phyloP scores from a whole-genome alignment of 2,329 filamentous ascomycete species.

The Sporothrix phasma region DNA sequence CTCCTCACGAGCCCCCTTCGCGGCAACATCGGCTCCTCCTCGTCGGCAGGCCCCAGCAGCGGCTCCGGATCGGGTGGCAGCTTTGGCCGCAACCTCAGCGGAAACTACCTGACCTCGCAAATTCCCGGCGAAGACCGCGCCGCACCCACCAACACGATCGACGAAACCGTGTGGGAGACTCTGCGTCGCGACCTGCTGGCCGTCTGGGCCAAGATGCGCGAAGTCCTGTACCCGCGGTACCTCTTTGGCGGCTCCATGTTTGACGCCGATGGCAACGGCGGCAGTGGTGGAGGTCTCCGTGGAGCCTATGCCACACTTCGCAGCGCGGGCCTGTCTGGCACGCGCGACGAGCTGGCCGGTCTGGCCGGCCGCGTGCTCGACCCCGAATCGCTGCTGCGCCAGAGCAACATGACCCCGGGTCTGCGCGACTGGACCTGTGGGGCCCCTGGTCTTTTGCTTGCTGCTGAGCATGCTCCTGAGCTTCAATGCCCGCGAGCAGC shows the following conservation, averaged over 20 bases:
- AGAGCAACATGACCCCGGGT: slow-evolving; percentile 74
- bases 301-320: slow-evolving; percentile 54
- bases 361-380: slow-evolving; percentile 54
- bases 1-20: slow-evolving; percentile 65
- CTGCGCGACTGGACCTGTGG: slow-evolving; percentile 96
- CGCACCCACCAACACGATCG: slow-evolving; percentile 85
- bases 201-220: slow-evolving; percentile 96
- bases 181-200: slow-evolving; percentile 81
- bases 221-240: slow-evolving; percentile 94
- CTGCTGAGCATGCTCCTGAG: slow-evolving; percentile 66
- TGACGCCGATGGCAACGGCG: slow-evolving; percentile 37
- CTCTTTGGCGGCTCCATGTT: slow-evolving; percentile 64
- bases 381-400: slow-evolving; percentile 47
- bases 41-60: slow-evolving; percentile 74
- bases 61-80: slow-evolving; percentile 20
- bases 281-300: slow-evolving; percentile 30
- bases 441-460: slow-evolving; percentile 87
- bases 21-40: slow-evolving; percentile 70
- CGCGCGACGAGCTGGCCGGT: slow-evolving; percentile 51
- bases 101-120: slow-evolving; percentile 75
- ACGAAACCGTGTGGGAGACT: slow-evolving; percentile 97
- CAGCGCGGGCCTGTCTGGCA: slow-evolving; percentile 47
- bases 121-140: slow-evolving; percentile 89
- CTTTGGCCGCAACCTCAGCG: slow-evolving; percentile 50
- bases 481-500: slow-evolving; percentile 65